Evolutionary conservation across 73 alveolate genomes (phyloP).

Genomic region (Durusdinium trenchii): DNA sequence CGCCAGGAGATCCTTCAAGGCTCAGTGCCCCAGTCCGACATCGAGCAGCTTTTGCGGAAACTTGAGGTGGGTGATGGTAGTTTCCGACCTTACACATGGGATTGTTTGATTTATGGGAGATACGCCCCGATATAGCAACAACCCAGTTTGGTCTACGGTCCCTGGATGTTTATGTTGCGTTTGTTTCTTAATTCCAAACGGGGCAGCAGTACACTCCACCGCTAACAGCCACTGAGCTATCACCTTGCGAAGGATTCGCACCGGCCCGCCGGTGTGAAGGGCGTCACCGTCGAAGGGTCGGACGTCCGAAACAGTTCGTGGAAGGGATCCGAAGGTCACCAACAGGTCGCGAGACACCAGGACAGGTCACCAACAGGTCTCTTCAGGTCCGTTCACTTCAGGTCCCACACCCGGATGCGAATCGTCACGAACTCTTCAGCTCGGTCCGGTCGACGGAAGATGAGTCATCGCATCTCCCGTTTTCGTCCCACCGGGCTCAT

Average conservation of each 20-base stretch:
- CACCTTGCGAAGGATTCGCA: background rate
- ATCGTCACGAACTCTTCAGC: background rate
- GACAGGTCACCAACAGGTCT: background rate
- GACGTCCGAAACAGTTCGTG: background rate
- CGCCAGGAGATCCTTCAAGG: slow-evolving; percentile 65
- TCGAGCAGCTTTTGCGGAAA: background rate
- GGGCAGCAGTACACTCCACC: background rate
- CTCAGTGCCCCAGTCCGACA: slow-evolving; percentile 55
- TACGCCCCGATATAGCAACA: background rate
- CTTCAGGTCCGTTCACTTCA: background rate
- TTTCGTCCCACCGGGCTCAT: no score
- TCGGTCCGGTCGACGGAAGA: background rate
- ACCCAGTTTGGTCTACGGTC: background rate
- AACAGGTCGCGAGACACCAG: background rate
- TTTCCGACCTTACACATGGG: background rate
- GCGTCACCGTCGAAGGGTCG: background rate
- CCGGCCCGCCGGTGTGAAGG: background rate
- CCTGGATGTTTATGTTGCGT: background rate
- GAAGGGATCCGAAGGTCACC: background rate
- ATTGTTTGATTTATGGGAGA: background rate
- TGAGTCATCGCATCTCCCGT: no score
- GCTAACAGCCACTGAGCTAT: background rate
- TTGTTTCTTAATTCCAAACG: no score
- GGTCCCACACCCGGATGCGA: background rate
- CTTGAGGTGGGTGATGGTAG: slow-evolving; percentile 25